These are phyloP conservation scores for Cercis canadensis DNA, from an alignment of 306 rosid species.

Conservation along the genomic window DNA sequence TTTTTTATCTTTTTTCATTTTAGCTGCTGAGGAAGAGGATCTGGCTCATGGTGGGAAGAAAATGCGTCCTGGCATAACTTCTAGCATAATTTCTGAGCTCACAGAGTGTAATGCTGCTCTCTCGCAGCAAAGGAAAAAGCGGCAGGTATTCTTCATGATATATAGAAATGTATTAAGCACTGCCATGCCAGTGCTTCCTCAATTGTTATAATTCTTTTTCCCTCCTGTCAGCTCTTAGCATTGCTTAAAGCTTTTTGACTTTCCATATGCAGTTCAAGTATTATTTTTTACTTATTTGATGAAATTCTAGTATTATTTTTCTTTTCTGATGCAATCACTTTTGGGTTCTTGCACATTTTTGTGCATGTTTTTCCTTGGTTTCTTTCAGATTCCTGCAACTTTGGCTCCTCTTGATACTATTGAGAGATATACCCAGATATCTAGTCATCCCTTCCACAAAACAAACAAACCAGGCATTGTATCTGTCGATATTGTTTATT, in stretches of 20 bases:
- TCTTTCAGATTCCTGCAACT: slow-evolving; percentile 75
- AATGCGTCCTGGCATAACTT: slow-evolving; percentile 73
- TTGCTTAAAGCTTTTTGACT: slow-evolving; percentile 19
- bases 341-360: slow-evolving; percentile 19
- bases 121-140: slow-evolving; percentile 87
- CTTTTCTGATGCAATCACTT: slow-evolving; percentile 18
- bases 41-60: slow-evolving; percentile 70
- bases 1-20: slow-evolving; percentile 14
- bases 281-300: background rate
- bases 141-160: slow-evolving; percentile 62
- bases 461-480: slow-evolving; percentile 92
- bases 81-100: slow-evolving; percentile 68
- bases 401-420: slow-evolving; percentile 84
- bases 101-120: slow-evolving; percentile 89
- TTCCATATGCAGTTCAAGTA: slow-evolving; percentile 11
- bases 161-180: background rate
- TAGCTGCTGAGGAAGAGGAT: slow-evolving; percentile 68
- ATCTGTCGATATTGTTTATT: slow-evolving; percentile 74
- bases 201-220: background rate
- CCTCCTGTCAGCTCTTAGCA: background rate
- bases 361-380: slow-evolving; percentile 15
- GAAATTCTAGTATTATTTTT: background rate
- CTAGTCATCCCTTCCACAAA: slow-evolving; percentile 97
- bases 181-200: slow-evolving; percentile 18
- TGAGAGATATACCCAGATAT: slow-evolving; percentile 90